Percentiles rank a stretch among this genome's conserved stretches.
Evolutionary conservation across 1,139 yeast species (phyloP).

Genomic region (Sugiyamaella japonica): DNA sequence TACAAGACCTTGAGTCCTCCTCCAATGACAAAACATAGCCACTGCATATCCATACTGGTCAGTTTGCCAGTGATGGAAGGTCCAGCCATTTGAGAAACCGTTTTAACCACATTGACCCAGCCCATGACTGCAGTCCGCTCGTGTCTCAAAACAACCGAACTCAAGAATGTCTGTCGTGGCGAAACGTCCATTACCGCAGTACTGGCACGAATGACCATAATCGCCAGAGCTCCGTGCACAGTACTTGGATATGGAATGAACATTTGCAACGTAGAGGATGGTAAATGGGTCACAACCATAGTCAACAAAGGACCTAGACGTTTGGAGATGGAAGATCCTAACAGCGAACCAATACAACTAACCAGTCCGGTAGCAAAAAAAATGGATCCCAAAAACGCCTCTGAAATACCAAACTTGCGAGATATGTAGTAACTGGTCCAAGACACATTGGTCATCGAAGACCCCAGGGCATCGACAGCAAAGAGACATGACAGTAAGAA

Average conservation of each 20-base stretch:
- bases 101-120: conserved; percentile 73
- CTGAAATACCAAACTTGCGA: conserved; percentile 32
- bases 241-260: conserved; percentile 47
- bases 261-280: conserved; percentile 65
- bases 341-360: conserved; percentile 59
- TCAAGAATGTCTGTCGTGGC: conserved; percentile 71
- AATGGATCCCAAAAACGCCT: conserved; percentile 46
- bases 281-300: conserved; percentile 68
- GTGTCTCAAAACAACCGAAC: conserved; percentile 57
- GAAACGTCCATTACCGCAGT: conserved; percentile 79
- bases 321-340: conserved; percentile 66
- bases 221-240: conserved; percentile 33
- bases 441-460: conserved; percentile 76
- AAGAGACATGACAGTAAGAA: conserved; percentile 53
- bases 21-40: conserved; percentile 59
- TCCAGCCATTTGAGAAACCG: conserved; percentile 72
- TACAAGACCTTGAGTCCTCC: conserved; percentile 48
- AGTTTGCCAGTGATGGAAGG: conserved; percentile 70
- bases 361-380: conserved; percentile 59
- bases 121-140: conserved; percentile 78
- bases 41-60: conserved; percentile 51
- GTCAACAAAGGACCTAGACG: conserved; percentile 72
- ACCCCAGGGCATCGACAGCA: conserved; percentile 71
- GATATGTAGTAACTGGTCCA: conserved; percentile 77
- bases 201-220: conserved; percentile 49